Evolutionary conservation across 2,329 filamentous ascomycete species (phyloP).

Genomic region (Byssochlamys sp.): DNA sequence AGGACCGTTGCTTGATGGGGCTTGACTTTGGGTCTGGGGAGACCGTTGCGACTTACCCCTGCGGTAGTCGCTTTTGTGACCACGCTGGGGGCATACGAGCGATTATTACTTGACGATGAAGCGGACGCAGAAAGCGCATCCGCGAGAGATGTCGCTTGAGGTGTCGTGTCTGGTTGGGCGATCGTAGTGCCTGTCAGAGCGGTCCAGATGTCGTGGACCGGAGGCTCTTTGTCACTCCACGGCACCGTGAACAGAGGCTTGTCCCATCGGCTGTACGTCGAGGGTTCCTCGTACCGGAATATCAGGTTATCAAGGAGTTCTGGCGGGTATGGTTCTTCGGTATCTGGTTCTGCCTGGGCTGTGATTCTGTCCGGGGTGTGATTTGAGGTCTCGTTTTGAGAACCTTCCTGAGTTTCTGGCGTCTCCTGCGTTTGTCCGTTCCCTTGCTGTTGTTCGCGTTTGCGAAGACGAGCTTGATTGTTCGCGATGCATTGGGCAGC

Average conservation of each 20-base stretch:
- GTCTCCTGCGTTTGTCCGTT: conserved; percentile 1
- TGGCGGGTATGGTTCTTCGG: conserved; percentile 39
- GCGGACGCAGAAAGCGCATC: neutral
- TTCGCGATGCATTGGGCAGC: conserved; percentile 46
- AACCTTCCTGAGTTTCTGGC: neutral
- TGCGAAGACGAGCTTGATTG: conserved; percentile 35
- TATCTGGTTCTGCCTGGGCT: conserved; percentile 6
- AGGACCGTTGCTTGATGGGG: conserved; percentile 37
- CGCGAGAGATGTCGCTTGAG: conserved; percentile 1
- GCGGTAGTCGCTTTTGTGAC: conserved; percentile 13
- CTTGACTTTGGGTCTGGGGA: conserved; percentile 21
- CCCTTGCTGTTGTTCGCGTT: conserved; percentile 6
- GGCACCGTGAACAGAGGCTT: conserved; percentile 56
- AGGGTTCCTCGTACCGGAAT: conserved; percentile 60
- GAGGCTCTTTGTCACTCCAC: conserved; percentile 46
- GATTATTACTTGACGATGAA: conserved; percentile 8
- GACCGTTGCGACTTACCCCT: conserved; percentile 9
- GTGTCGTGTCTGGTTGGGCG: conserved; percentile 7
- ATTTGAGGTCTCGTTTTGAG: conserved; percentile 1
- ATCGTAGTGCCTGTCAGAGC: conserved; percentile 38
- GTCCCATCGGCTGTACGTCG: conserved; percentile 56
- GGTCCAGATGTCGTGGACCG: conserved; percentile 52
- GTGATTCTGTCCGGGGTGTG: conserved; percentile 2
- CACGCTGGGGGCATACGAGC: conserved; percentile 19
- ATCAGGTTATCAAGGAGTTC: conserved; percentile 55